These are phyloP conservation scores for Scedosporium aurantiacum DNA, from an alignment of 2,329 filamentous ascomycete species.

Conservation along the genomic window DNA sequence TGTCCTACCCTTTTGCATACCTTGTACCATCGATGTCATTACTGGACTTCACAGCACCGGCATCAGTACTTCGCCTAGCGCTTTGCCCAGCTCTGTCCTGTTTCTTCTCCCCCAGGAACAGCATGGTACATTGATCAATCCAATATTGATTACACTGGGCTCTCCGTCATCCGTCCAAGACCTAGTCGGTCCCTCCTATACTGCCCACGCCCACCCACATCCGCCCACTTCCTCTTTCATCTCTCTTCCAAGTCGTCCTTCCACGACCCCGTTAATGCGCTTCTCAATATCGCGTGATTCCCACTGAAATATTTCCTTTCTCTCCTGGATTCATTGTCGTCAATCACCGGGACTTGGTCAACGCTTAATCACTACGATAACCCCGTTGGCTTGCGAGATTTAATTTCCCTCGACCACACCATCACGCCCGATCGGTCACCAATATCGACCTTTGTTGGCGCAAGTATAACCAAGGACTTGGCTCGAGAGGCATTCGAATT, in stretches of 20 bases:
- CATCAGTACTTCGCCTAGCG: too few relatives aligned
- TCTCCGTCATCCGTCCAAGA: neutral
- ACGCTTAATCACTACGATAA: neutral
- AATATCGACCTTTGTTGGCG: neutral
- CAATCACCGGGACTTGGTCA: neutral
- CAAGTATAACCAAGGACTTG: neutral
- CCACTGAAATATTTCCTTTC: neutral
- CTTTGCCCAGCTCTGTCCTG: too few relatives aligned
- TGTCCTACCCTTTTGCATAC: too few relatives aligned
- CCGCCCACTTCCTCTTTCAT: neutral
- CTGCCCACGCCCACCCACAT: neutral
- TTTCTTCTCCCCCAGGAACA: too few relatives aligned
- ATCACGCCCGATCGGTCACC: neutral
- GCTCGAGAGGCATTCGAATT: neutral
- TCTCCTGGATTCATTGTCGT: neutral
- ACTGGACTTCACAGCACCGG: too few relatives aligned
- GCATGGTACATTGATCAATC: too few relatives aligned
- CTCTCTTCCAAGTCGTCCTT: neutral
- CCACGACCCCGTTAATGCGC: neutral
- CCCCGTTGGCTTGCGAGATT: neutral
- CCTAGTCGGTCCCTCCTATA: neutral
- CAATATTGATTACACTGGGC: neutral
- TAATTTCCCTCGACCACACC: neutral
- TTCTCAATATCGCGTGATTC: neutral
- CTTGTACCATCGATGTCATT: too few relatives aligned